These are phyloP conservation scores for Chaetomiaceae sp. DNA, from an alignment of 2,329 filamentous ascomycete species.

Conservation along the genomic window DNA sequence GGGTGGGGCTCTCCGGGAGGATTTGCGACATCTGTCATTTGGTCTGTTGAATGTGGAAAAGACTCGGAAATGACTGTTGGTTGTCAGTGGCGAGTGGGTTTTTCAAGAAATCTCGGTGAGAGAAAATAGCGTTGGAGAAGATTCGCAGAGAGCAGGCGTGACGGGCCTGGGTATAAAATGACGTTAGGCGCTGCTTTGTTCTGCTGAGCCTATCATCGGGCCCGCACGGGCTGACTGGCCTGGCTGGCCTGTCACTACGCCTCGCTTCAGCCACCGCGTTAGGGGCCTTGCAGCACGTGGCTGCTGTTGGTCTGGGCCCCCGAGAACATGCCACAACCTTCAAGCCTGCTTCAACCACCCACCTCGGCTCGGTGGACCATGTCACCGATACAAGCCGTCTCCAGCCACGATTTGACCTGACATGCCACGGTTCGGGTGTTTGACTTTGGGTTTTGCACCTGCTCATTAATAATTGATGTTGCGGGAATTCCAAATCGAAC, in stretches of 20 bases:
- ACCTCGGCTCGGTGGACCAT: no score
- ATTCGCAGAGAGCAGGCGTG: neutral
- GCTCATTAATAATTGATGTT: no score
- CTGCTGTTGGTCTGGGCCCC: neutral
- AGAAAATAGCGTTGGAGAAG: conserved; percentile 8
- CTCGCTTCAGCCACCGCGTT: conserved; percentile 3
- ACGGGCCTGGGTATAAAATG: conserved; percentile 2
- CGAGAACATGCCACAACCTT: neutral
- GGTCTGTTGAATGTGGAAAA: neutral
- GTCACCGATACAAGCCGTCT: no score
- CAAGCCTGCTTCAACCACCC: neutral
- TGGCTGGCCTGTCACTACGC: neutral
- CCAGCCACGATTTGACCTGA: no score
- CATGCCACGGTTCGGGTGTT: no score
- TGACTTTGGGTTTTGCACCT: no score
- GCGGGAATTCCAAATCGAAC: no score
- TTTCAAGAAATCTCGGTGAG: conserved; percentile 13
- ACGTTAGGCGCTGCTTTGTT: conserved; percentile 1
- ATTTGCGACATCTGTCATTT: conserved; percentile 24
- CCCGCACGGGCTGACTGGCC: neutral
- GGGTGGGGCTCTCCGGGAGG: conserved; percentile 7
- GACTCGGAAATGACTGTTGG: conserved; percentile 2
- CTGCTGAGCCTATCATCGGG: conserved; percentile 7
- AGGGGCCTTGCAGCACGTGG: conserved; percentile 2
- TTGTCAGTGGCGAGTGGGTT: neutral